phyloP scores from a whole-genome alignment of 257 asterid species.

The Ajuga chamaepitys region DNA sequence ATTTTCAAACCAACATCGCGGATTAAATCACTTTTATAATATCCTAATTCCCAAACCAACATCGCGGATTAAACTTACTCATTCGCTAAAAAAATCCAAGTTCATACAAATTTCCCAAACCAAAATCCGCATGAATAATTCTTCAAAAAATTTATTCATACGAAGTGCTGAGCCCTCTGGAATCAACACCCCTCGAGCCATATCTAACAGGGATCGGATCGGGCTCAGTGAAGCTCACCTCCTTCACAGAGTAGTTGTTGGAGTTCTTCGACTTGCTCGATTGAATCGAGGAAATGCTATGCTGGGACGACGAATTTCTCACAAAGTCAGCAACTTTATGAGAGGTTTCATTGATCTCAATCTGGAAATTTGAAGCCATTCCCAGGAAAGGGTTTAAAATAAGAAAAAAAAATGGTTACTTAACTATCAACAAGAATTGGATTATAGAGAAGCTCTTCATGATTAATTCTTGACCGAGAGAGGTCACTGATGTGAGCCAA shows the following conservation, averaged over 20 bases:
- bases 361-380: slow-evolving; percentile 45
- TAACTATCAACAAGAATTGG: slow-evolving; percentile 34
- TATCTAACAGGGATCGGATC: slow-evolving; percentile 47
- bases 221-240: slow-evolving; percentile 49
- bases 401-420: slow-evolving; percentile 17
- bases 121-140: too few relatives aligned
- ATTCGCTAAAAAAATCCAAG: too few relatives aligned
- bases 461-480: slow-evolving; percentile 36
- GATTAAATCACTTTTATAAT: too few relatives aligned
- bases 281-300: slow-evolving; percentile 45
- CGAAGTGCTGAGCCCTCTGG: slow-evolving; percentile 64
- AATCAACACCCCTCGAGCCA: slow-evolving; percentile 74
- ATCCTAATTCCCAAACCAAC: too few relatives aligned
- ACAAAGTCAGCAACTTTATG: slow-evolving; percentile 27
- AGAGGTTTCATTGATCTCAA: slow-evolving; percentile 30
- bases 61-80: too few relatives aligned
- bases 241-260: slow-evolving; percentile 52
- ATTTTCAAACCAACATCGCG: too few relatives aligned
- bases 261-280: slow-evolving; percentile 50
- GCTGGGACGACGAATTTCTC: slow-evolving; percentile 40
- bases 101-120: too few relatives aligned
- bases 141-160: slow-evolving; percentile 74
- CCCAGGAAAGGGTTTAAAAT: slow-evolving; percentile 17
- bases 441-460: slow-evolving; percentile 26
- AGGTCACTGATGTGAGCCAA: slow-evolving; percentile 31